Conservation (phyloP, 2,329 filamentous ascomycete genomes). For the Calonectria leucothoes region DNA sequence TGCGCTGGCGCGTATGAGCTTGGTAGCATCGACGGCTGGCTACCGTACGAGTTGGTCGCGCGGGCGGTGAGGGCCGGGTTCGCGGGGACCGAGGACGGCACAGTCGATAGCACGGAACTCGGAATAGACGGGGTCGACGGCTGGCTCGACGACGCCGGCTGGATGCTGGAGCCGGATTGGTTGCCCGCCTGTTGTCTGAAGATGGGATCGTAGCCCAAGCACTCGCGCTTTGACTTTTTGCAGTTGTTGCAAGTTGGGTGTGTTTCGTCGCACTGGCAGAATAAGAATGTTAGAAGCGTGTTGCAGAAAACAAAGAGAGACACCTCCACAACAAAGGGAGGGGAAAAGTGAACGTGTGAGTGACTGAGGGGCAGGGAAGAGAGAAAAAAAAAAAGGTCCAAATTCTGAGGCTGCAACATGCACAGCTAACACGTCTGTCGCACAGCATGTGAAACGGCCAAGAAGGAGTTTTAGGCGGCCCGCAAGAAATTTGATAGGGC, state of each 20-base stretch:
- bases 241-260: slow-evolving; percentile 94
- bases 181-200: slow-evolving; percentile 82
- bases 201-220: slow-evolving; percentile 87
- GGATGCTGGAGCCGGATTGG: slow-evolving; percentile 73
- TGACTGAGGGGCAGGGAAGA: slow-evolving; percentile 18
- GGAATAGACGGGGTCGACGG: slow-evolving; percentile 49
- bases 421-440: slow-evolving; percentile 16
- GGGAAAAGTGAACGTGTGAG: slow-evolving; percentile 16
- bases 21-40: slow-evolving; percentile 57
- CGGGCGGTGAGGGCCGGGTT: slow-evolving; percentile 39
- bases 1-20: slow-evolving; percentile 55
- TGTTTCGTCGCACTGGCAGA: slow-evolving; percentile 84
- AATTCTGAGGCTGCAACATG: slow-evolving; percentile 16
- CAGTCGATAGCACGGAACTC: slow-evolving; percentile 35
- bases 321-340: slow-evolving; percentile 32
- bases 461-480: slow-evolving; percentile 29
- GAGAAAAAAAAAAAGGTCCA: background rate
- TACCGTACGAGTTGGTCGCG: slow-evolving; percentile 56
- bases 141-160: slow-evolving; percentile 46
- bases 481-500: slow-evolving; percentile 24
- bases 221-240: slow-evolving; percentile 89
- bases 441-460: slow-evolving; percentile 25
- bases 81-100: slow-evolving; percentile 37
- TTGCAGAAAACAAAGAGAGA: slow-evolving; percentile 22
- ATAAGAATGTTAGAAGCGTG: slow-evolving; percentile 41